Conservation (phyloP, 495 filamentous ascomycete genomes). For the Tuber microsphaerosporum region DNA sequence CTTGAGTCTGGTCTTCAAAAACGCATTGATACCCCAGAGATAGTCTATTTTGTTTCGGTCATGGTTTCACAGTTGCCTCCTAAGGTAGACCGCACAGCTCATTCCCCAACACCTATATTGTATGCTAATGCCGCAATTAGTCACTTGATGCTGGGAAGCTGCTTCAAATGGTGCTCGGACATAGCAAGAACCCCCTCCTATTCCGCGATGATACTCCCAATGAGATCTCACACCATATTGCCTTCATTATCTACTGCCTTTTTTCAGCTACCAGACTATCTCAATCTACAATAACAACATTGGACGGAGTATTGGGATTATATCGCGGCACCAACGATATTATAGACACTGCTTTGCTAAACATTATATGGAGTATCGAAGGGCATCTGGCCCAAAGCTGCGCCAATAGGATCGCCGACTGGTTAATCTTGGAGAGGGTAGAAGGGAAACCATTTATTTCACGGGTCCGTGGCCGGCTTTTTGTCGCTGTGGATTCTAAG, state of each 20-base stretch:
- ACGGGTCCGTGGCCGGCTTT: constrained; percentile 27
- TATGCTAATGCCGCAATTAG: constrained; percentile 19
- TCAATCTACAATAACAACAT: constrained; percentile 33
- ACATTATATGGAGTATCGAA: constrained; percentile 35
- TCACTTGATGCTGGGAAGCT: constrained; percentile 35
- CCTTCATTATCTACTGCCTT: constrained; percentile 30
- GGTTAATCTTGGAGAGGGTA: constrained; percentile 32
- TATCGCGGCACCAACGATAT: constrained; percentile 33
- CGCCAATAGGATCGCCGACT: constrained; percentile 23
- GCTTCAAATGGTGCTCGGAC: constrained; percentile 36
- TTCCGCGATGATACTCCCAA: constrained; percentile 13
- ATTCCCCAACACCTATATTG: not conserved
- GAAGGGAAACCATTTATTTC: constrained; percentile 33
- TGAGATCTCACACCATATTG: constrained; percentile 29
- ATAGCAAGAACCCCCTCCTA: constrained; percentile 34
- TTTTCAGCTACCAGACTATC: constrained; percentile 25
- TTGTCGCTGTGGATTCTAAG: constrained; percentile 30
- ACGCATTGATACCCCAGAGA: constrained; percentile 29
- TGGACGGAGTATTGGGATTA: constrained; percentile 34
- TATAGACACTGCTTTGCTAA: constrained; percentile 30
- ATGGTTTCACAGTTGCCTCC: constrained; percentile 26
- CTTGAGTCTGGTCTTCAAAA: constrained; percentile 35
- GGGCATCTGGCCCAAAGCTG: constrained; percentile 29
- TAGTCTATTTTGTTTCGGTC: constrained; percentile 32
- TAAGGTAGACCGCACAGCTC: constrained; percentile 11